phyloP scores from a whole-genome alignment of 1,139 yeast species.

The Kodamaea anthophila region DNA sequence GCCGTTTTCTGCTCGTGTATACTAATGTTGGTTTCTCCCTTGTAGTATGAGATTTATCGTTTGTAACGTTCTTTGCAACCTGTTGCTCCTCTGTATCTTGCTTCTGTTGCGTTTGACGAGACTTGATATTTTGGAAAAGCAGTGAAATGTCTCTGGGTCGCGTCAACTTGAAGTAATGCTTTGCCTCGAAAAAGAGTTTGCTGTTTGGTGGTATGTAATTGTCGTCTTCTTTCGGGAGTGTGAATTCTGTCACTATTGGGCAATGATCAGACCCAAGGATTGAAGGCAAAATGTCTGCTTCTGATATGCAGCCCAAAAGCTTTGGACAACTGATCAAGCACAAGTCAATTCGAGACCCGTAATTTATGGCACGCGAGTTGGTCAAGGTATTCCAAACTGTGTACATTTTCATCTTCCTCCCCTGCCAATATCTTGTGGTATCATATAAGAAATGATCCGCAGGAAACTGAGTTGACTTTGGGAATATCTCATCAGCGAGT shows the following conservation, averaged over 20 bases:
- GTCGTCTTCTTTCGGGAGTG: constrained; percentile 11
- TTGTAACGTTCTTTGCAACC: no score
- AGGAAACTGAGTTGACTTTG: no score
- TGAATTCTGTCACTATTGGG: constrained; percentile 74
- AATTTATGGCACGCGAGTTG: constrained; percentile 75
- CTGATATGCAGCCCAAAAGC: constrained; percentile 26
- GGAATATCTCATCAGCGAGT: constrained; percentile 8
- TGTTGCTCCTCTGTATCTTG: no score
- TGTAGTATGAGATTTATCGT: no score
- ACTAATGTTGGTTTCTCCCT: not conserved
- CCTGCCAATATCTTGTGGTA: constrained; percentile 54
- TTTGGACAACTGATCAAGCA: constrained; percentile 44
- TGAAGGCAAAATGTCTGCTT: constrained; percentile 63
- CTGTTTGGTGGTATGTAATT: constrained; percentile 4
- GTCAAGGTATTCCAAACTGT: constrained; percentile 89
- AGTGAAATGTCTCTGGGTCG: constrained; percentile 48
- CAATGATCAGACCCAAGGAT: constrained; percentile 91
- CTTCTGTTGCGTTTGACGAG: no score
- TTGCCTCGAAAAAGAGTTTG: constrained; percentile 51
- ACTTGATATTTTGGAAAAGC: constrained; percentile 36
- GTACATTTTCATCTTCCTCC: constrained; percentile 58
- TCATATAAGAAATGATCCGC: constrained; percentile 63
- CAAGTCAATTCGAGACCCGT: constrained; percentile 83
- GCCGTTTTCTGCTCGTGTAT: constrained; percentile 1
- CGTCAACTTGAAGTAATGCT: constrained; percentile 40